A percentile compares a stretch with the other conserved stretches of the same genome.
These are phyloP conservation scores for Cocos nucifera DNA, from an alignment of 176 grass and related monocot genomes.

Conservation along the genomic window DNA sequence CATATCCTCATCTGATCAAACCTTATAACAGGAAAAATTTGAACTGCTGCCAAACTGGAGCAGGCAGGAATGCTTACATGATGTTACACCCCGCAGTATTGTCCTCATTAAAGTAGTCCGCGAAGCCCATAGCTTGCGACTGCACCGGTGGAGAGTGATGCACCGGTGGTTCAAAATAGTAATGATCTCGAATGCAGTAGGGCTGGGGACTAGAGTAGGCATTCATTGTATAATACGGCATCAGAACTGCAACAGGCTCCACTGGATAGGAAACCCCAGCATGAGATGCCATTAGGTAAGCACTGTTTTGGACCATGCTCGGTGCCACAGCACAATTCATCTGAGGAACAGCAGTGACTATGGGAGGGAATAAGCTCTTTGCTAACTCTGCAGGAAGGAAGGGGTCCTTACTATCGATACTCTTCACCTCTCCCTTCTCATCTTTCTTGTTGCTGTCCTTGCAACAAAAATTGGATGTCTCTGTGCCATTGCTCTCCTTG, in stretches of 20 bases:
- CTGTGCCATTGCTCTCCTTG: neutral
- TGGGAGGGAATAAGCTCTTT: neutral
- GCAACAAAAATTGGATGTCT: neutral
- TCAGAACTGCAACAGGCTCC: slow-evolving; percentile 38
- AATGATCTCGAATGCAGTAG: slow-evolving; percentile 21
- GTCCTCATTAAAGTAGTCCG: slow-evolving; percentile 68
- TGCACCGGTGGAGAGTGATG: slow-evolving; percentile 24
- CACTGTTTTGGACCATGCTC: slow-evolving; percentile 4
- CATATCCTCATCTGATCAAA: no score
- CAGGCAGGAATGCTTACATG: slow-evolving; percentile 32
- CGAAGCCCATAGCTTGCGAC: slow-evolving; percentile 53
- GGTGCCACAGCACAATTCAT: slow-evolving; percentile 7
- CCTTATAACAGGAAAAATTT: no score
- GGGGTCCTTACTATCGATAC: neutral
- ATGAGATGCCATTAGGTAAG: neutral
- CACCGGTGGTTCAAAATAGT: slow-evolving; percentile 24
- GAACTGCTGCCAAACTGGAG: no score
- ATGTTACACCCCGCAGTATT: slow-evolving; percentile 54
- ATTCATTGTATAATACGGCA: slow-evolving; percentile 37
- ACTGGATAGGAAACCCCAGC: slow-evolving; percentile 34
- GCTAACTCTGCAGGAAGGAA: neutral
- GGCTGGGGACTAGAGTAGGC: slow-evolving; percentile 16
- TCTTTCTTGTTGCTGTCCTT: slow-evolving; percentile 11
- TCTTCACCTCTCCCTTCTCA: neutral
- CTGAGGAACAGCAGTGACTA: slow-evolving; percentile 2